Base-by-base conservation (phyloP, 1,139 yeast species). In the Sugiyamaella neomexicana region DNA sequence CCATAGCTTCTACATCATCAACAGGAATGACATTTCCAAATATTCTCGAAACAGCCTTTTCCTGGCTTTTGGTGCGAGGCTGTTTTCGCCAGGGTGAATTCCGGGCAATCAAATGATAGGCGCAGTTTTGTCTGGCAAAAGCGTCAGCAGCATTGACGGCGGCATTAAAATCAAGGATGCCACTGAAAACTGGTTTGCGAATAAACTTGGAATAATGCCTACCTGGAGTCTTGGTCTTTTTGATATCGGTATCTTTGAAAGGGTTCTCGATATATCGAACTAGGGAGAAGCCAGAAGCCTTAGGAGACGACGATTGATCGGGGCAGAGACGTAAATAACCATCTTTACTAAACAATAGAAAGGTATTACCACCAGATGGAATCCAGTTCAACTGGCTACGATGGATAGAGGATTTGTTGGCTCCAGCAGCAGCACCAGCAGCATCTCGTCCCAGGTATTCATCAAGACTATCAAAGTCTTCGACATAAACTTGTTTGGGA, bases 101-200 rank as follows among this genome's bases (percentile, higher is more conserved):
- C 10, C 59, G 55, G 25, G 57, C 51, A 23, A 64, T 48, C 12
- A 60, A 42, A 9, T 43, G 50, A 7, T 54, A 47, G 1, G 61
- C 57, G 17, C 49, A 60, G 13, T 48, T 39, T 15, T 52, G 52
- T 8, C 46, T 41, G 2, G 62, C 65, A 45, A 49, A 55, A 1
- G 57, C 53, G 37, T 65, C 68, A 12, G 65, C 65, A 5, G 64
- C 63, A 31, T 58, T 52, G 13, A 65, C 44, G 31, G 68, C 68
- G 4, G 56, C 50, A 23, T 52, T 55, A 34, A 54, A 54, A 43
- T 49, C 41, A 25, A 37, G 50, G 27, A 43, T 16, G 25, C 49
- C 41, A 15, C 41, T 32, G 36, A 54, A 50, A 12, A 54, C 31
- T n/a, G 7, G n/a, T 16, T 40, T 44, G 13, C 46, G 37, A 37